Evolutionary conservation across 352 stramenopile genomes (phyloP), one percentile per base, ranked within the genome.

Genomic region (Phytopythium vexans): DNA sequence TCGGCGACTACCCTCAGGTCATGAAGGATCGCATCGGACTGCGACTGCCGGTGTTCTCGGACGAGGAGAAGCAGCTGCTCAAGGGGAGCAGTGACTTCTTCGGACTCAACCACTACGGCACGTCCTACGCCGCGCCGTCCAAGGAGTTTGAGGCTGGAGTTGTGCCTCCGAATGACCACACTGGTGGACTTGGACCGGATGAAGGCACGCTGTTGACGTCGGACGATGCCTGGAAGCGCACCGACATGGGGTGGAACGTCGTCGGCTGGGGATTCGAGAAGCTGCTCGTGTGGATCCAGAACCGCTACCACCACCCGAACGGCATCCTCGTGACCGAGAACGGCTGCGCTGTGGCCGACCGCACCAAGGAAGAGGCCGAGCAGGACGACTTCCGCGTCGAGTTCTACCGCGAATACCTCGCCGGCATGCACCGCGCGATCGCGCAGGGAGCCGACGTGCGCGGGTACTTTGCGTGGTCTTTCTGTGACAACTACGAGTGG

Each of bases 401-500:
- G 0, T 97, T 89, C 60, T 88, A 95, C 53, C 73, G 88, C 36
- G 70, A 67, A 11, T 96, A 97, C 62, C 75, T 97, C 50, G 62
- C 69, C 32, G 82, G 77, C 36, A 88, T 95, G 45, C 64, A 77
- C 44, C 63, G 65, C 36, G 55, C 58, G 85, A 40, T 65, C 44
- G 50, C 60, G 9, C 49, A 85, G 55, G 72, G 72, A 16, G 77
- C 70, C 2, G 77, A 88, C 55, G 74, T 88, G 36, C 77, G 77
- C 48, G 88, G 83, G 12, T 97, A 97, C 62, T 97, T 95, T 75
- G 86, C 84, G 16, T 97, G 91, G 91, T 91, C 72, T 49, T 84
- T 97, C 11, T 69, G 95, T 27, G 89, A 97, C 66, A 98, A 97
- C 39, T 98, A 94, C 58, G 92, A 98, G 64, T 98, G 92, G 92